Percentiles rank a stretch among this genome's conserved stretches.
These are phyloP conservation scores for Medicago lupulina DNA, from an alignment of 306 rosid species.

Conservation along the genomic window DNA sequence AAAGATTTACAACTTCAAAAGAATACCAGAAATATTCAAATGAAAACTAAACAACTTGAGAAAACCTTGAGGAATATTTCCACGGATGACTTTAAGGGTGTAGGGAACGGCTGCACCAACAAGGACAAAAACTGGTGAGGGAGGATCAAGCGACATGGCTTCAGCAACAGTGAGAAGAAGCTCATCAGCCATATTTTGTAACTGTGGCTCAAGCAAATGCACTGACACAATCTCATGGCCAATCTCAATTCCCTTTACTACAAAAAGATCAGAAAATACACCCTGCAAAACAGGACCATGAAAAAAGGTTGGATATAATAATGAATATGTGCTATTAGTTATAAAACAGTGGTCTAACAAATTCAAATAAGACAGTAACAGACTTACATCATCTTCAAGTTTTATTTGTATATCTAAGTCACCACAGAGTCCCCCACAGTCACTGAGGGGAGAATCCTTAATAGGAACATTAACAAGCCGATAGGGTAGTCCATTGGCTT, in stretches of 20 bases:
- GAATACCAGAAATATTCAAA: too few species aligned
- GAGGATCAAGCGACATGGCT: conserved; percentile 90
- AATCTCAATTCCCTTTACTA: conserved; percentile 82
- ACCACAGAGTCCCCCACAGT: conserved; percentile 91
- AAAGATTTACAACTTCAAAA: too few species aligned
- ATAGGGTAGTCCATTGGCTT: conserved; percentile 58
- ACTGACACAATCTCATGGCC: conserved; percentile 90
- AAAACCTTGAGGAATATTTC: conserved; percentile 81
- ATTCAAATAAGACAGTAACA: conserved; percentile 48
- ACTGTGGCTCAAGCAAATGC: conserved; percentile 75
- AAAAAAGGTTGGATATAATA: conserved; percentile 36
- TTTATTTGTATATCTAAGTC: conserved; percentile 82
- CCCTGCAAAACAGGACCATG: conserved; percentile 71
- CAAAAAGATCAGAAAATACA: conserved; percentile 86
- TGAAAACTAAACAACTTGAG: conserved; percentile 36
- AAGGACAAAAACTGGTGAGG: conserved; percentile 89
- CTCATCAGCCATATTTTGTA: conserved; percentile 68
- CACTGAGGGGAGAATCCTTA: conserved; percentile 92
- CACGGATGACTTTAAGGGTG: conserved; percentile 78
- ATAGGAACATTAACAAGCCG: conserved; percentile 90
- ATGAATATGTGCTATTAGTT: conserved; percentile 32
- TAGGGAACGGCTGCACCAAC: conserved; percentile 76
- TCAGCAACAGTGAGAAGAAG: conserved; percentile 93
- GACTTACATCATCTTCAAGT: conserved; percentile 88
- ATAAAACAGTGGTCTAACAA: conserved; percentile 28